Conservation (phyloP, 1,284 basidiomycete genomes). For the Naganishia sp. region DNA sequence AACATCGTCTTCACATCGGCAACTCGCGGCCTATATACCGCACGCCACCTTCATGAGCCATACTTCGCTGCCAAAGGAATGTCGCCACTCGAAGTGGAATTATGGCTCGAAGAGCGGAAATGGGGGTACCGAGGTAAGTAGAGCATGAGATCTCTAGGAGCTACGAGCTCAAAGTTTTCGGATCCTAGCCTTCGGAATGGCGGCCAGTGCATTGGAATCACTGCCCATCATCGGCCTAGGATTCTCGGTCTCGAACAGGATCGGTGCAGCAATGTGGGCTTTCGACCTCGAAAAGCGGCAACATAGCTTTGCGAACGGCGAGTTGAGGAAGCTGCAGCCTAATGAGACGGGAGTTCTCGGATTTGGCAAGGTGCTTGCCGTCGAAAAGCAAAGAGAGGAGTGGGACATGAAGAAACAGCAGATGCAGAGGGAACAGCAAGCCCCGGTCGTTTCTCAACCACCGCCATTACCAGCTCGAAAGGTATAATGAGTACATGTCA, state of each 20-base stretch:
- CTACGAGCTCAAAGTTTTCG: background rate
- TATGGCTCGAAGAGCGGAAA: slow-evolving; percentile 81
- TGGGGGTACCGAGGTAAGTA: slow-evolving; percentile 75
- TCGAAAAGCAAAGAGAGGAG: slow-evolving; percentile 21
- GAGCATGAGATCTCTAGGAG: background rate
- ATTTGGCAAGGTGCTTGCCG: slow-evolving; percentile 19
- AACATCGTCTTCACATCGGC: slow-evolving; percentile 66
- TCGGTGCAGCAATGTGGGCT: slow-evolving; percentile 59
- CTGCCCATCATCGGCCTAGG: slow-evolving; percentile 74
- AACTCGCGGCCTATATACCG: slow-evolving; percentile 69
- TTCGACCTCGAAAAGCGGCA: slow-evolving; percentile 72
- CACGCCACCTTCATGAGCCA: slow-evolving; percentile 68
- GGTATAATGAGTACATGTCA: too few relatives aligned
- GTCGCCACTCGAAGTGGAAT: slow-evolving; percentile 65
- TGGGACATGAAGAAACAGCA: slow-evolving; percentile 11
- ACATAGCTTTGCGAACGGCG: slow-evolving; percentile 60
- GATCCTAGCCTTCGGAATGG: slow-evolving; percentile 72
- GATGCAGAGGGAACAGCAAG: background rate
- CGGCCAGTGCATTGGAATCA: slow-evolving; percentile 72
- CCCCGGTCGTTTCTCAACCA: background rate
- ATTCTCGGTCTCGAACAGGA: slow-evolving; percentile 78
- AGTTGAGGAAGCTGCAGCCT: slow-evolving; percentile 49
- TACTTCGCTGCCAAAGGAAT: slow-evolving; percentile 82
- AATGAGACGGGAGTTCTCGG: slow-evolving; percentile 26
- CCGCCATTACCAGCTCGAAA: slow-evolving; percentile 14